These are phyloP conservation scores for Arachnomyces sp. DNA, from an alignment of 2,329 filamentous ascomycete genomes.

Conservation along the genomic window DNA sequence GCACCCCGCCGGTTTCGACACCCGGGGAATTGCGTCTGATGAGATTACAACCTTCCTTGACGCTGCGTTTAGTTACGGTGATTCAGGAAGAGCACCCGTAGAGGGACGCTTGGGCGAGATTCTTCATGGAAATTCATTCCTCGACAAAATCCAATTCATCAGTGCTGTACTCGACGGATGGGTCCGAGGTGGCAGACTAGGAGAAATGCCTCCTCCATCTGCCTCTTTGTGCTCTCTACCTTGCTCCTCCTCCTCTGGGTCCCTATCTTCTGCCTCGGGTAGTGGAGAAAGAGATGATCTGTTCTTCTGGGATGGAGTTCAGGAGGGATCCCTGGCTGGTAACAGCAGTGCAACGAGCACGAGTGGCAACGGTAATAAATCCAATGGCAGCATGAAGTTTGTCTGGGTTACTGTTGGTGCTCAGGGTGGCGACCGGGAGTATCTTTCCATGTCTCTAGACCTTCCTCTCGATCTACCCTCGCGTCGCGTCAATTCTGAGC, in stretches of 20 bases:
- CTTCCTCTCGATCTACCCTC: too few relatives aligned
- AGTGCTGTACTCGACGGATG: conserved; percentile 33
- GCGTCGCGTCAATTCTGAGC: too few relatives aligned
- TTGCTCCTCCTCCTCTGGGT: conserved; percentile 9
- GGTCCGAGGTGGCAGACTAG: conserved; percentile 31
- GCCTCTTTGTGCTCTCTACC: conserved; percentile 2
- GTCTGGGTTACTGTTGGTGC: conserved; percentile 45
- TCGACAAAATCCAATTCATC: conserved; percentile 35
- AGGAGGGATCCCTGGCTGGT: conserved; percentile 30
- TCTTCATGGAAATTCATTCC: conserved; percentile 37
- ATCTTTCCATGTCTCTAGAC: conserved; percentile 28
- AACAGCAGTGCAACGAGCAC: too few relatives aligned
- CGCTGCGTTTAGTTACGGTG: conserved; percentile 27
- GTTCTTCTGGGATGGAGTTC: conserved; percentile 34
- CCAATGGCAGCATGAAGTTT: conserved; percentile 27
- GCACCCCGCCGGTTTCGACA: conserved; percentile 37
- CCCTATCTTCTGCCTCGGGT: conserved; percentile 6
- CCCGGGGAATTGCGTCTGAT: conserved; percentile 33
- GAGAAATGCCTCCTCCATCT: conserved; percentile 18
- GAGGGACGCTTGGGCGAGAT: conserved; percentile 34
- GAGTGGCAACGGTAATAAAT: conserved; percentile 23
- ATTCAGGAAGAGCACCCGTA: conserved; percentile 20
- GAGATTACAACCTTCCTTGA: conserved; percentile 33
- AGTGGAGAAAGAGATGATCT: conserved; percentile 12
- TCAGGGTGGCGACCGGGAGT: conserved; percentile 38